phyloP scores from a whole-genome alignment of 2,329 filamentous ascomycete species.

The Colletotrichum sp. region DNA sequence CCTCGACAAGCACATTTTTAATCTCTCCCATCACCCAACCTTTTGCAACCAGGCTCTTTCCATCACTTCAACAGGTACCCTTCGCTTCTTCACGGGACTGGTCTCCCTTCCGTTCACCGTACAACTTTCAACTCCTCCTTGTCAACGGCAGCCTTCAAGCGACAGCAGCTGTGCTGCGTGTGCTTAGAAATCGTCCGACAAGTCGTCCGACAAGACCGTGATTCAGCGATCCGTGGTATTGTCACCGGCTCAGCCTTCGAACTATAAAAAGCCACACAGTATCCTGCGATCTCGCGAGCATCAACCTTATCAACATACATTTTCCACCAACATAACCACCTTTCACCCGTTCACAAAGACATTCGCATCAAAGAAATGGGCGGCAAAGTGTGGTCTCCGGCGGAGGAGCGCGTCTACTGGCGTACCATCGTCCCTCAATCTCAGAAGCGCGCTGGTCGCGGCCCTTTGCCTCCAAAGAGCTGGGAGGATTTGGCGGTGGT shows the following conservation, averaged over 20 bases:
- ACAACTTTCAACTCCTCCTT: background rate
- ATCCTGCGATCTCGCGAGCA: background rate
- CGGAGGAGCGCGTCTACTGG: conserved; percentile 59
- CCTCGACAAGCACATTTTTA: background rate
- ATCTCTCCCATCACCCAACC: background rate
- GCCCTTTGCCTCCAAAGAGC: conserved; percentile 25
- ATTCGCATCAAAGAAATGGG: conserved; percentile 50
- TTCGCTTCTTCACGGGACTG: background rate
- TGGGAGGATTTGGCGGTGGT: conserved; percentile 42
- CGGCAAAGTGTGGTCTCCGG: conserved; percentile 53
- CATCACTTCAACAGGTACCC: background rate
- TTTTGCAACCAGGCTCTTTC: background rate
- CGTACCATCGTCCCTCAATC: conserved; percentile 40
- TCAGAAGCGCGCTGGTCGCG: conserved; percentile 31
- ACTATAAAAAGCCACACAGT: background rate
- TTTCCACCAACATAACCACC: background rate
- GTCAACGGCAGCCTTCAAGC: background rate
- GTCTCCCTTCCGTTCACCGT: background rate
- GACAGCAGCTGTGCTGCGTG: background rate
- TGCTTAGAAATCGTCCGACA: background rate
- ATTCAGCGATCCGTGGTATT: background rate
- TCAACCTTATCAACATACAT: background rate
- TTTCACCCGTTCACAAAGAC: background rate
- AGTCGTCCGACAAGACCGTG: background rate
- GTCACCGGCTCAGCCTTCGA: background rate